phyloP scores from a whole-genome alignment of 225 moss, liverwort and hornwort genomes.

The Physcomitrium patens region DNA sequence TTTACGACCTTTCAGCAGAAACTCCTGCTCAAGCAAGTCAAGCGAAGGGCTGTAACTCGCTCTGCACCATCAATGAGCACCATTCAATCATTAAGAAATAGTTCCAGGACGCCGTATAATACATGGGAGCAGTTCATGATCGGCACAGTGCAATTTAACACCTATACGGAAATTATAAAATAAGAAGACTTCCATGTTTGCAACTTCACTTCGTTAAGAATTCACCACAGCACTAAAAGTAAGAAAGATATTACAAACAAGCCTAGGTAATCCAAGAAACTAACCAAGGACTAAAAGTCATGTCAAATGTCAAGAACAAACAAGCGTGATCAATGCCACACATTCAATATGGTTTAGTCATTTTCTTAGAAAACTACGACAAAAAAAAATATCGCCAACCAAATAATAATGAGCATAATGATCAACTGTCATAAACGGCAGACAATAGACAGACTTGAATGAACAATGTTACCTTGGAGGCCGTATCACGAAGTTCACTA shows the following conservation, averaged over 20 bases:
- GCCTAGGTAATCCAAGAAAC: neutral
- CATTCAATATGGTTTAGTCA: neutral
- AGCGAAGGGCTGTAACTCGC: conserved; percentile 66
- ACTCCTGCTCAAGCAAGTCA: conserved; percentile 75
- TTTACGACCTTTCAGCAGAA: conserved; percentile 73
- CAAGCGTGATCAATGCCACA: neutral
- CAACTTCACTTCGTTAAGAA: conserved; percentile 2
- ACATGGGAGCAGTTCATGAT: neutral
- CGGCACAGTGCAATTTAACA: conserved; percentile 14
- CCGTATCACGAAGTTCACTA: conserved; percentile 99
- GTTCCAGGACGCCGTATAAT: neutral
- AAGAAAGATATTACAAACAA: neutral
- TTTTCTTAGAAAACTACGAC: neutral
- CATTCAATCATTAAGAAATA: neutral
- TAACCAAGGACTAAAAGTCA: neutral
- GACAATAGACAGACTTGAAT: conserved; percentile 1
- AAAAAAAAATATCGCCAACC: neutral
- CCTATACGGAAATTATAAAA: neutral
- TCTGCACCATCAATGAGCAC: conserved; percentile 43
- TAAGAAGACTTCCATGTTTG: neutral
- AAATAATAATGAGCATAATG: conserved; percentile 11
- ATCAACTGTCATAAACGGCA: neutral
- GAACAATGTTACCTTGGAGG: conserved; percentile 75
- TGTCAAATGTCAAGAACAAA: conserved; percentile 2
- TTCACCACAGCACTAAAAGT: conserved; percentile 15